Evolutionary conservation across 352 stramenopile species (phyloP).

Genomic region (Labyrinthula sp.): DNA sequence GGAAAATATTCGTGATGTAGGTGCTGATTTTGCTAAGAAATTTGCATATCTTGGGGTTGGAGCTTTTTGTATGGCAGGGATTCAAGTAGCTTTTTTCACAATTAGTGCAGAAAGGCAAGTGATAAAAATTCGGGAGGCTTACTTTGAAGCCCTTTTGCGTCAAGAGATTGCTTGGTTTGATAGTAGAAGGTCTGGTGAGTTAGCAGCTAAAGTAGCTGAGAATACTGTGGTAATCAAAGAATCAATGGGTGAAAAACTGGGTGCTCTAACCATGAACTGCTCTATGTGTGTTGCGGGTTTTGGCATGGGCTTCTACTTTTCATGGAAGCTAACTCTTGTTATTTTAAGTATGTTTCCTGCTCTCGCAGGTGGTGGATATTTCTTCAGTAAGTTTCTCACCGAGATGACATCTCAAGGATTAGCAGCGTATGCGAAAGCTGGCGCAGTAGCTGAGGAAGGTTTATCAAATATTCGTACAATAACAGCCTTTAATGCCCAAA

Average conservation of each 20-base stretch:
- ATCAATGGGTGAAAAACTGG: conserved; percentile 31
- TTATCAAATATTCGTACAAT: conserved; percentile 38
- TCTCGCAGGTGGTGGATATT: conserved; percentile 34
- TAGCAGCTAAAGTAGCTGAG: conserved; percentile 17
- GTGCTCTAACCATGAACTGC: conserved; percentile 33
- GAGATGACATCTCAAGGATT: conserved; percentile 31
- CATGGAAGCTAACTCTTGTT: conserved; percentile 46
- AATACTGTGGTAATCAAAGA: conserved; percentile 35
- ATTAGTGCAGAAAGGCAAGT: conserved; percentile 21
- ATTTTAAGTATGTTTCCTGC: conserved; percentile 45
- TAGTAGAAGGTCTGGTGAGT: conserved; percentile 4
- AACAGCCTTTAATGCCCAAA: conserved; percentile 32
- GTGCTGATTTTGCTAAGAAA: neutral
- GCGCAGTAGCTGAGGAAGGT: conserved; percentile 36
- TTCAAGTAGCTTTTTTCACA: conserved; percentile 23
- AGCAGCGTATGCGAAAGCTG: conserved; percentile 37
- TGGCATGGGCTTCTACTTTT: conserved; percentile 43
- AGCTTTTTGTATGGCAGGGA: neutral
- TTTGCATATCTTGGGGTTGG: neutral
- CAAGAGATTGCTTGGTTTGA: conserved; percentile 30
- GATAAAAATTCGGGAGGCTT: conserved; percentile 20
- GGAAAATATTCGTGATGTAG: neutral
- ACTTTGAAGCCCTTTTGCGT: conserved; percentile 19
- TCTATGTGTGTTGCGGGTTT: conserved; percentile 46
- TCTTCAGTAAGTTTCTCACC: conserved; percentile 32